These are phyloP conservation scores for Geranomyces variabilis DNA, from an alignment of 192 early-diverging fungal genomes.

Conservation along the genomic window DNA sequence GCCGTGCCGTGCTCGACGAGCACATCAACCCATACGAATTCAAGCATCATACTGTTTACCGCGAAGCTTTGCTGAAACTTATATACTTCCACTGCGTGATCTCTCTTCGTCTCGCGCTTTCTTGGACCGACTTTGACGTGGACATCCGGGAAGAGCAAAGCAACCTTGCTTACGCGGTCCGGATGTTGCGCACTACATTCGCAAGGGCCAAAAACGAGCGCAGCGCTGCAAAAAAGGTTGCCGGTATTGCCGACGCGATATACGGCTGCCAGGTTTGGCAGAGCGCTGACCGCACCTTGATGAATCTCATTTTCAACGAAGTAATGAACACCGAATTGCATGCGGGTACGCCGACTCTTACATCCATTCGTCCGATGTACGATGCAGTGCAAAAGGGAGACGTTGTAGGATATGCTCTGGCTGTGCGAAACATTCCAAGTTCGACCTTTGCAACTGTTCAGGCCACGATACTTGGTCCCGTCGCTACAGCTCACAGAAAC, in stretches of 20 bases:
- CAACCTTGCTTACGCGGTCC: neutral
- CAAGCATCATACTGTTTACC: conserved; percentile 15
- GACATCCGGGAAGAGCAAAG: neutral
- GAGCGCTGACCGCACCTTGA: neutral
- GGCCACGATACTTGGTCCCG: neutral
- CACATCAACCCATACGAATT: conserved; percentile 31
- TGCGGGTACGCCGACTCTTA: neutral
- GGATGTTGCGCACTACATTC: neutral
- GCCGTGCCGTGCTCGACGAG: conserved; percentile 14
- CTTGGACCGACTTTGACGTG: neutral
- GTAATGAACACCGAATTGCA: neutral
- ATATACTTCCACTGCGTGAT: conserved; percentile 15
- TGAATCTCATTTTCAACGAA: conserved; percentile 16
- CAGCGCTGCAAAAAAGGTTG: neutral
- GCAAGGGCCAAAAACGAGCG: conserved; percentile 8
- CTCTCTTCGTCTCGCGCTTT: neutral
- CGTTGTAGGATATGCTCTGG: neutral
- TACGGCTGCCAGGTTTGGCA: conserved; percentile 9
- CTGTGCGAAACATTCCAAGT: neutral
- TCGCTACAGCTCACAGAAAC: neutral
- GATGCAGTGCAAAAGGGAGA: conserved; percentile 21
- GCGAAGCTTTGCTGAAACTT: conserved; percentile 13
- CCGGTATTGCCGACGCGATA: conserved; percentile 3
- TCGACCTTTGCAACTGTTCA: neutral
- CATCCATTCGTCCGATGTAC: neutral